A percentile compares a stretch with the other conserved stretches of the same genome.
Conservation (phyloP, 23 red algal genomes). For the Gracilariopsis chorda region DNA sequence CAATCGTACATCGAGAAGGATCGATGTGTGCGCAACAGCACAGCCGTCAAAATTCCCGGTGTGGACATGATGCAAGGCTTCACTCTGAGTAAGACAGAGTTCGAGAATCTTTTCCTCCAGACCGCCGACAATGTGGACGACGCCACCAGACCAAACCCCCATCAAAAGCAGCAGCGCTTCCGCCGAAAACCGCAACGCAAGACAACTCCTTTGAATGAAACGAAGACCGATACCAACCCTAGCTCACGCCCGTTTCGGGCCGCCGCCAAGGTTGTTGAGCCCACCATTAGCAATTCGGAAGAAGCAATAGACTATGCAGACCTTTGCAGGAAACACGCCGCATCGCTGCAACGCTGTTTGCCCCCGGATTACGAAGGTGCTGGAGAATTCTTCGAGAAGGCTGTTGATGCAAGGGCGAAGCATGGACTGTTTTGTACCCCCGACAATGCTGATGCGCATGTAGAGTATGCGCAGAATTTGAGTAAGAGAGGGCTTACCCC, state of each 20-base stretch:
- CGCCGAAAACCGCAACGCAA: neutral
- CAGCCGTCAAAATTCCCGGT: constrained; percentile 45
- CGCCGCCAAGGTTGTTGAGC: constrained; percentile 3
- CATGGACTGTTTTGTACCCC: constrained; percentile 44
- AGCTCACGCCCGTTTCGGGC: constrained; percentile 21
- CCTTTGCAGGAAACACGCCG: constrained; percentile 46
- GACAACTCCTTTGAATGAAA: neutral
- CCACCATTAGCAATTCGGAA: constrained; percentile 3
- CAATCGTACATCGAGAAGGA: constrained; percentile 72
- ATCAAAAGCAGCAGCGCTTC: neutral
- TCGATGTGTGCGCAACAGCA: constrained; percentile 56
- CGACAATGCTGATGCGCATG: constrained; percentile 74
- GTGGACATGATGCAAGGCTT: constrained; percentile 59
- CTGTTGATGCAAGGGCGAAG: constrained; percentile 51
- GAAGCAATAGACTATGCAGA: constrained; percentile 56
- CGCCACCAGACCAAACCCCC: neutral
- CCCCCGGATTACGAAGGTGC: constrained; percentile 69
- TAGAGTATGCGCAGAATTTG: constrained; percentile 68
- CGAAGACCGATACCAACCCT: neutral
- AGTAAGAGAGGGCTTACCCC: constrained; percentile 66
- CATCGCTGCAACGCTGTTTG: constrained; percentile 15
- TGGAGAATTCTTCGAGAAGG: constrained; percentile 67
- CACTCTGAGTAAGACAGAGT: constrained; percentile 46
- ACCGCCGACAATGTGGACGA: constrained; percentile 47
- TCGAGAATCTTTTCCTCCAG: constrained; percentile 64